These are phyloP conservation scores for Entomortierella lignicola DNA, from an alignment of 192 early-diverging fungal species.

Conservation along the genomic window DNA sequence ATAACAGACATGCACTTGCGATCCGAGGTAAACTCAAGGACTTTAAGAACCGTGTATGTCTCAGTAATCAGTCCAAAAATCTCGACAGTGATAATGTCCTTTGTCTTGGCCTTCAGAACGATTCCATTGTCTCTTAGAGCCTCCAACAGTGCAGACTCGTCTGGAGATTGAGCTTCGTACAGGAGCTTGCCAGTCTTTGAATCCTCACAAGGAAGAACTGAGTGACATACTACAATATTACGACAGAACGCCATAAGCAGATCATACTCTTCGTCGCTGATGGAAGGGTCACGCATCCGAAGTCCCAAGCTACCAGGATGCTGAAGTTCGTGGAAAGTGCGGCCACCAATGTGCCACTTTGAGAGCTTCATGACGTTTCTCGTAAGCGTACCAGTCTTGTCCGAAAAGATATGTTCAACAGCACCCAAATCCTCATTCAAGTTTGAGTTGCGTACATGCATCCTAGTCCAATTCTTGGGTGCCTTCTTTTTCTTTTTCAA, in stretches of 20 bases:
- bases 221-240: constrained; percentile 88
- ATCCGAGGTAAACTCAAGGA: constrained; percentile 96
- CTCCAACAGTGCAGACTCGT: constrained; percentile 89
- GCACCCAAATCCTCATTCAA: constrained; percentile 95
- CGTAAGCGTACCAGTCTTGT: constrained; percentile 79
- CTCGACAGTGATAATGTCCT: constrained; percentile 63
- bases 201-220: constrained; percentile 88
- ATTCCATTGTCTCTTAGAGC: constrained; percentile 58
- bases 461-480: constrained; percentile 51
- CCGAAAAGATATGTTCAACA: constrained; percentile 93
- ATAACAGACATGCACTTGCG: constrained; percentile 95
- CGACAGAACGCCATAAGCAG: constrained; percentile 62
- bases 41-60: constrained; percentile 88
- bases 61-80: constrained; percentile 65
- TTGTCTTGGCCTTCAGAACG: constrained; percentile 65
- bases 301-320: constrained; percentile 50
- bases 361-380: constrained; percentile 78
- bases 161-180: constrained; percentile 95
- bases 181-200: constrained; percentile 74
- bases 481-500: constrained; percentile 42
- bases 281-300: constrained; percentile 51
- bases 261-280: constrained; percentile 58
- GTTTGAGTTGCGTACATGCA: constrained; percentile 56
- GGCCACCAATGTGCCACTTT: constrained; percentile 84
- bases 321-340: constrained; percentile 64